A percentile compares a stretch with the other conserved stretches of the same genome.
phyloP scores from a whole-genome alignment of 2,329 filamentous ascomycete species.

The Ophiostoma triangulosporum region DNA sequence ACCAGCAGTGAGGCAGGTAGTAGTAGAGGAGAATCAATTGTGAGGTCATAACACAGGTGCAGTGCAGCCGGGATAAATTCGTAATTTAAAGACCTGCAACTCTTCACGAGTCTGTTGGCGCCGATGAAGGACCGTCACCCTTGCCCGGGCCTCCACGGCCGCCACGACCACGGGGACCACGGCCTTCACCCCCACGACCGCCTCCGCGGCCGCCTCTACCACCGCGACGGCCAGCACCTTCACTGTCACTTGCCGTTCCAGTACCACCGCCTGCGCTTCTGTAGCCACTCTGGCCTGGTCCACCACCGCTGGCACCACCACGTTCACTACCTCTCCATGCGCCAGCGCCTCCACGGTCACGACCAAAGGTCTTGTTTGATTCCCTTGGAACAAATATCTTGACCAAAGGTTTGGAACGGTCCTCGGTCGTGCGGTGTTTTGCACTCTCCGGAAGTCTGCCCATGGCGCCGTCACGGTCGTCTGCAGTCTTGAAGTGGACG shows the following conservation, averaged over 20 bases:
- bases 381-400: slow-evolving; percentile 57
- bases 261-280: slow-evolving; percentile 71
- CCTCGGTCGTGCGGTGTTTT: slow-evolving; percentile 58
- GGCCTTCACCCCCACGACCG: slow-evolving; percentile 40
- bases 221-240: slow-evolving; percentile 40
- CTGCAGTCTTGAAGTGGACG: slow-evolving; percentile 65
- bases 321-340: slow-evolving; percentile 55
- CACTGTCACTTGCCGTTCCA: slow-evolving; percentile 59
- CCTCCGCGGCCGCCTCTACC: slow-evolving; percentile 39
- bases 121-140: slow-evolving; percentile 32
- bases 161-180: slow-evolving; percentile 42
- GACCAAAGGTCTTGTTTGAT: slow-evolving; percentile 29
- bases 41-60: too few relatives aligned
- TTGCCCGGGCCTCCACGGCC: slow-evolving; percentile 29
- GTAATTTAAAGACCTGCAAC: too few relatives aligned
- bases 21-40: too few relatives aligned
- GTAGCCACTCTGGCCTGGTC: slow-evolving; percentile 53
- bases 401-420: slow-evolving; percentile 66
- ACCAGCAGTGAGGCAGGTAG: too few relatives aligned
- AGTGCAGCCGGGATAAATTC: too few relatives aligned
- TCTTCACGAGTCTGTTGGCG: slow-evolving; percentile 15
- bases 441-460: slow-evolving; percentile 60
- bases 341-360: slow-evolving; percentile 49
- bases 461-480: slow-evolving; percentile 72
- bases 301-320: slow-evolving; percentile 40